These are phyloP conservation scores for Aegilops sharonensis DNA, from an alignment of 176 grass and related monocot species.

Conservation along the genomic window DNA sequence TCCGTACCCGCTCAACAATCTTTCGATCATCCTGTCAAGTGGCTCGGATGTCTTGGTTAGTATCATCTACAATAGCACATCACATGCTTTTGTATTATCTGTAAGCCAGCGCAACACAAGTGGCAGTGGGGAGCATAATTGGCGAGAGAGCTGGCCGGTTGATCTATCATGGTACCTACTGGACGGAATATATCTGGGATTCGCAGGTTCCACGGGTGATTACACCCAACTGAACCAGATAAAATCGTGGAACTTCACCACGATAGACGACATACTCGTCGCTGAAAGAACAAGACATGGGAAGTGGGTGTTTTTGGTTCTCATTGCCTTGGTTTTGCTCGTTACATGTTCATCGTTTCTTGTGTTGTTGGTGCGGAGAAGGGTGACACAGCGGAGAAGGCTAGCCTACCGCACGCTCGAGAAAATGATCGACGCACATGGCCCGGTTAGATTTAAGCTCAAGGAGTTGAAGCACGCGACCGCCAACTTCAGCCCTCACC, in stretches of 20 bases:
- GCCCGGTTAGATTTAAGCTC: no score
- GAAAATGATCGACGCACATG: no score
- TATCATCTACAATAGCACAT: neutral
- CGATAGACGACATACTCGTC: neutral
- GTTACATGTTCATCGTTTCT: no score
- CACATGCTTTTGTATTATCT: neutral
- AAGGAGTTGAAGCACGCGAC: no score
- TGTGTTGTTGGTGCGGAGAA: no score
- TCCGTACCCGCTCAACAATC: neutral
- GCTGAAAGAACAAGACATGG: neutral
- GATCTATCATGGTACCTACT: neutral
- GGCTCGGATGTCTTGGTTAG: neutral
- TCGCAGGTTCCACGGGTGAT: neutral
- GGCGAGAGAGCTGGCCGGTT: neutral
- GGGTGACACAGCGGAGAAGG: no score
- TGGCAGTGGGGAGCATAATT: neutral
- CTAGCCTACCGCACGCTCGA: no score
- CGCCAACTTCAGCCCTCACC: no score
- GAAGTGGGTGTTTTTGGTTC: no score
- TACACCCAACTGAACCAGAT: neutral
- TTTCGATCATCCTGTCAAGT: neutral
- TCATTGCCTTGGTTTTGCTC: no score
- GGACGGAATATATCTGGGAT: neutral
- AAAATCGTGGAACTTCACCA: constrained; percentile 5
- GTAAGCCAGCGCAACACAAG: neutral